Evolutionary conservation across 257 asterid genomes (phyloP).

Genomic region (Oldenlandia corymbosa): DNA sequence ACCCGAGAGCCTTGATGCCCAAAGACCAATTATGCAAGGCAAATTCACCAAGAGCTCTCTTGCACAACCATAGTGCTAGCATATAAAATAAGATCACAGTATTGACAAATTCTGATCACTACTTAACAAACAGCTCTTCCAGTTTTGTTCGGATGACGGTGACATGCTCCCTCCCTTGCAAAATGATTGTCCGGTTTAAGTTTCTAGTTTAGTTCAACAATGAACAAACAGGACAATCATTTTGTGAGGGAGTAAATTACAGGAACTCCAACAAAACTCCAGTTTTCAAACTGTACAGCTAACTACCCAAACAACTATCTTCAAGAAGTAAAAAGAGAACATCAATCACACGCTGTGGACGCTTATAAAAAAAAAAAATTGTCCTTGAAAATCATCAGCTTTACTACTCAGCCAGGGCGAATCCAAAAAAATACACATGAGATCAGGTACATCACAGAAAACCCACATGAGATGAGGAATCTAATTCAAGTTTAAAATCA

Average conservation of each 20-base stretch:
- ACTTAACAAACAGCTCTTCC: not conserved
- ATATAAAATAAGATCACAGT: not conserved
- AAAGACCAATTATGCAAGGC: too few relatives aligned
- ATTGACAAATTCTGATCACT: not conserved
- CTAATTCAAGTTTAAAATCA: too few relatives aligned
- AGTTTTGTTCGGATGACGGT: too few relatives aligned
- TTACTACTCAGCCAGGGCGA: not conserved
- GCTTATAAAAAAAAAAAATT: not conserved
- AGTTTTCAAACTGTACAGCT: not conserved
- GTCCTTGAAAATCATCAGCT: not conserved
- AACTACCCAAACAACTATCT: not conserved
- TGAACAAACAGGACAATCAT: not conserved
- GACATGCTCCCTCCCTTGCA: too few relatives aligned
- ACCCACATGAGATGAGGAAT: too few relatives aligned
- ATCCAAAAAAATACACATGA: not conserved
- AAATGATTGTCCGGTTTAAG: too few relatives aligned
- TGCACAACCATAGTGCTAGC: not conserved
- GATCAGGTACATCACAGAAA: not conserved
- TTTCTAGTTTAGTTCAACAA: too few relatives aligned
- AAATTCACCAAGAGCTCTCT: not conserved
- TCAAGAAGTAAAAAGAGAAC: not conserved
- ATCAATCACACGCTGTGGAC: too few relatives aligned
- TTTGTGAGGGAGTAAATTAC: not conserved
- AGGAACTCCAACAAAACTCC: not conserved
- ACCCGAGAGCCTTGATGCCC: too few relatives aligned